These are phyloP conservation scores for Boechera divaricarpa DNA, from an alignment of 345 rosid genomes.

Conservation along the genomic window DNA sequence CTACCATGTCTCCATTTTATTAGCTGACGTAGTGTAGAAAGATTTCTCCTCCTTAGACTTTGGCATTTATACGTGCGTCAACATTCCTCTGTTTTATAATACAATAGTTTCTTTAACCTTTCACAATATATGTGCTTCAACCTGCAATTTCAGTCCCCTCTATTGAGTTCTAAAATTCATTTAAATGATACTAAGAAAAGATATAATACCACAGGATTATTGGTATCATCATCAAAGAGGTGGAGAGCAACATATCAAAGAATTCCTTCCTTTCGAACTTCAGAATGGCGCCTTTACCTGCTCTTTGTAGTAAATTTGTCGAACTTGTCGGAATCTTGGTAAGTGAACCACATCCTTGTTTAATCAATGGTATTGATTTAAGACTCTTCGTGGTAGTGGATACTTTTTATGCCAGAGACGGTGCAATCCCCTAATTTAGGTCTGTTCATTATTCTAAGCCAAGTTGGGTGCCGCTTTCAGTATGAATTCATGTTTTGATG, in stretches of 20 bases:
- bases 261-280: slow-evolving; percentile 83
- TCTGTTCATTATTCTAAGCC: slow-evolving; percentile 14
- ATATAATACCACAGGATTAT: slow-evolving; percentile 66
- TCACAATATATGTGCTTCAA: slow-evolving; percentile 21
- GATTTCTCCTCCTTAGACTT: not conserved
- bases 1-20: slow-evolving; percentile 11
- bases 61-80: not conserved
- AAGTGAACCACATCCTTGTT: slow-evolving; percentile 43
- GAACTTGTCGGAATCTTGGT: slow-evolving; percentile 92
- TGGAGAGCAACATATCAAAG: slow-evolving; percentile 86
- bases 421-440: not conserved
- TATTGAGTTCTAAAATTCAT: not conserved
- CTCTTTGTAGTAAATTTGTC: slow-evolving; percentile 77
- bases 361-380: slow-evolving; percentile 18
- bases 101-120: slow-evolving; percentile 9
- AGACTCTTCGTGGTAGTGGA: not conserved
- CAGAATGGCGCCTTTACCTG: slow-evolving; percentile 82
- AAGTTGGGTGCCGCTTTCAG: slow-evolving; percentile 15
- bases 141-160: slow-evolving; percentile 8
- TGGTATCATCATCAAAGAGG: slow-evolving; percentile 84
- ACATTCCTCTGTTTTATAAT: slow-evolving; percentile 19
- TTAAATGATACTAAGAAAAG: slow-evolving; percentile 27
- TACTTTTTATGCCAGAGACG: slow-evolving; percentile 17
- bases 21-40: slow-evolving; percentile 2
- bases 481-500: slow-evolving; percentile 14